Percentiles rank a stretch among this genome's conserved stretches.
phyloP scores from a whole-genome alignment of 1,284 basidiomycete species.

The Austroboletus sp. region DNA sequence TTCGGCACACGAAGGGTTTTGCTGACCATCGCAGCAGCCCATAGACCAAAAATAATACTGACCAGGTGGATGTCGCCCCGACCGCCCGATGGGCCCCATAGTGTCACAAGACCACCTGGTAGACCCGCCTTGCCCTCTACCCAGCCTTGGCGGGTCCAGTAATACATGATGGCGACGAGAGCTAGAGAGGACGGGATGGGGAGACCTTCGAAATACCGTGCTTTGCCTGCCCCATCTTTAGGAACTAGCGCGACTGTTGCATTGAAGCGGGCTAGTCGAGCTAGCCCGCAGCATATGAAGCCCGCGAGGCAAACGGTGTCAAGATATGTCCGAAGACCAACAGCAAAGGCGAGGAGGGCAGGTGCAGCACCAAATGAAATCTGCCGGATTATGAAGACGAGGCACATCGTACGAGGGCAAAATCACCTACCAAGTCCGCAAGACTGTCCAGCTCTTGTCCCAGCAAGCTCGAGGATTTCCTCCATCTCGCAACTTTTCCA shows the following conservation, averaged over 20 bases:
- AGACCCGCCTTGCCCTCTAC: conserved; percentile 70
- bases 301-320: conserved; percentile 83
- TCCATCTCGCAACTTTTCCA: conserved; percentile 96
- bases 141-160: conserved; percentile 79
- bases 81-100: conserved; percentile 69
- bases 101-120: conserved; percentile 64
- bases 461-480: conserved; percentile 91
- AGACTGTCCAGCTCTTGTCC: conserved; percentile 97
- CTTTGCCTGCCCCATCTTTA: conserved; percentile 81
- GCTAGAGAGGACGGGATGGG: conserved; percentile 90
- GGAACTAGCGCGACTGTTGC: conserved; percentile 94
- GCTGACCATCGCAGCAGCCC: conserved; percentile 93
- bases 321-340: conserved; percentile 85
- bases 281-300: conserved; percentile 94
- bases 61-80: conserved; percentile 76
- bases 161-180: conserved; percentile 76
- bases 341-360: conserved; percentile 82
- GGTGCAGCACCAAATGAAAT: conserved; percentile 98
- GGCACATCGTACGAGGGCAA: conserved; percentile 1
- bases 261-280: conserved; percentile 95
- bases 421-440: conserved; percentile 75
- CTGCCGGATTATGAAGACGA: conserved; percentile 36
- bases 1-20: conserved; percentile 88
- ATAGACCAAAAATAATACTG: conserved; percentile 66
- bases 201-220: conserved; percentile 93